Base-by-base conservation (phyloP, 2,329 filamentous ascomycete genomes). In the Nannizzia gypsea region DNA sequence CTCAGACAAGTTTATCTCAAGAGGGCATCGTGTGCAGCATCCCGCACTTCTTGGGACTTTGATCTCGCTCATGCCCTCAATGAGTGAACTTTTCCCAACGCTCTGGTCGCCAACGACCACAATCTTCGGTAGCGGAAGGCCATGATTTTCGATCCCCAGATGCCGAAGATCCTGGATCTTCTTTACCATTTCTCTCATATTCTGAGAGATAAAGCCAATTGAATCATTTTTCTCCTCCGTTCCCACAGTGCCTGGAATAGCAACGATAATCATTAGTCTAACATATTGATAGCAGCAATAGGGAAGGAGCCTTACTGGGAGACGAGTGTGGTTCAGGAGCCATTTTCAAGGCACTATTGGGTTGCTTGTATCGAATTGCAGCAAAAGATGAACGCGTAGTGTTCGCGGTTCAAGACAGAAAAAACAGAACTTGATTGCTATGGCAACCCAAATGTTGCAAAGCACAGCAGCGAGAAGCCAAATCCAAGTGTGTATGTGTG, bases 41-140 rank as follows among this genome's bases (percentile, higher is more conserved):
- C 86, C 87, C 3, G 82, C 81, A 44, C 81, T 83, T 1, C 86
- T 80, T 0, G 89, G 89, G 0, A 92, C 81, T 20, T 84, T 84
- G 24, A 93, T 85, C 3, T 85, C 87, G 0, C 54, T 74, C 61
- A 88, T 81, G 0, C 82, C 84, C 11, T 84, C 84, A 57, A 81
- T 80, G 0, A 82, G 68, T 0, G 80, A 90, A 0, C 85, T 90
- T 69, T 96, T 96, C 0, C 90, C 91, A 0, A 89, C 87, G 0
- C 83, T 88, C 67, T 96, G 90, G 56, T 95, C 90, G 0, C 90
- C 90, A 0, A 95, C 83, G 0, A 95, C 82, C 4, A 92, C 87
- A 8, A 95, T 83, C 65, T 90, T 89, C 0, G 90, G 89, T 0
- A 95, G 76, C 0, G 83, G 81, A 0, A 89, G 81, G 0, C 76